phyloP scores from a whole-genome alignment of 1,284 basidiomycete genomes.

The Tilletia indica region DNA sequence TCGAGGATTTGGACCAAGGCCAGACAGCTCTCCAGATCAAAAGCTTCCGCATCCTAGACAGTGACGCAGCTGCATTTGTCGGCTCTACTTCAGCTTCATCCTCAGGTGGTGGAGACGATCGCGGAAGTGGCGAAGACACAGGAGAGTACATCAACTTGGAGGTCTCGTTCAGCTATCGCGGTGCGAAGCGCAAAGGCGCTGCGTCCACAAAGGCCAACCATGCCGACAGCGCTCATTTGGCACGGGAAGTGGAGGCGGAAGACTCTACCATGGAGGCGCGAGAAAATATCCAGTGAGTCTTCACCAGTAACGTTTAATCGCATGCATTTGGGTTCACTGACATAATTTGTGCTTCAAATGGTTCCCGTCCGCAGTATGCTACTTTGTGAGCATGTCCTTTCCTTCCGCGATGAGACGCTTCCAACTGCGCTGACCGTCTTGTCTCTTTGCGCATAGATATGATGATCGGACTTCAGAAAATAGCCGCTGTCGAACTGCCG shows the following conservation, averaged over 20 bases:
- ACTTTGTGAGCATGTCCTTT: not conserved
- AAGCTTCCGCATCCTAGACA: slow-evolving; percentile 38
- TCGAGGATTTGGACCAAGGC: slow-evolving; percentile 51
- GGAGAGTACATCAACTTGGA: slow-evolving; percentile 49
- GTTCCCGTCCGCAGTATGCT: slow-evolving; percentile 4
- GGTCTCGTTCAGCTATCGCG: slow-evolving; percentile 45
- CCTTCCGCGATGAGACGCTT: too few species aligned
- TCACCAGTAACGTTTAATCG: not conserved
- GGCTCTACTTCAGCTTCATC: not conserved
- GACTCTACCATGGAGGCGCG: slow-evolving; percentile 6
- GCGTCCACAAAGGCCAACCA: slow-evolving; percentile 22
- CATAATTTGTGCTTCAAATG: not conserved
- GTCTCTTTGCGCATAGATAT: slow-evolving; percentile 25
- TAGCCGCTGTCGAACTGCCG: slow-evolving; percentile 47
- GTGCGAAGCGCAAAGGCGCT: slow-evolving; percentile 27
- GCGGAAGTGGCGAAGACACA: slow-evolving; percentile 28
- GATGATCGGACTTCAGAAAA: slow-evolving; percentile 48
- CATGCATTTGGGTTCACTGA: too few species aligned
- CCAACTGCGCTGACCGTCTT: not conserved
- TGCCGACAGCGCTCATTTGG: not conserved
- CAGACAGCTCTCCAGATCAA: slow-evolving; percentile 40
- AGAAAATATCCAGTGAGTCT: slow-evolving; percentile 18
- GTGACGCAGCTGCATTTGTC: slow-evolving; percentile 17
- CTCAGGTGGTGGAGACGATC: slow-evolving; percentile 23
- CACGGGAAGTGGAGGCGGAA: not conserved